A percentile compares a stretch with the other conserved stretches of the same genome.
Evolutionary conservation across 345 rosid species (phyloP).

Genomic region (Angophora floribunda): DNA sequence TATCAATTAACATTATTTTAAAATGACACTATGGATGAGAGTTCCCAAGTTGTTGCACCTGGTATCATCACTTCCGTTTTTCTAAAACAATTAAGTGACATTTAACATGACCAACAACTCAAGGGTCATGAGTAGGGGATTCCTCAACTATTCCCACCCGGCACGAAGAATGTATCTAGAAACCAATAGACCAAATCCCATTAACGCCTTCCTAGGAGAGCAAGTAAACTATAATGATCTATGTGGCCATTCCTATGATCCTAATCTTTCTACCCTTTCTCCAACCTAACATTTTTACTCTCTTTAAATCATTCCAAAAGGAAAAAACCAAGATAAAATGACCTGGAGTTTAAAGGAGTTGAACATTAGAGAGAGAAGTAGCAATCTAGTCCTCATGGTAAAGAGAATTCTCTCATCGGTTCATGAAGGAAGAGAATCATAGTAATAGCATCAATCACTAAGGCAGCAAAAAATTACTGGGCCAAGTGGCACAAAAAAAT

Average conservation of each 20-base stretch:
- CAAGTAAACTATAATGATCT: background rate
- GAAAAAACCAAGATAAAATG: background rate
- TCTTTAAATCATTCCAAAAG: background rate
- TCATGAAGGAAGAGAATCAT: no score
- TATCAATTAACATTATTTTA: background rate
- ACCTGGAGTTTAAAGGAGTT: background rate
- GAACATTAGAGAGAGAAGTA: background rate
- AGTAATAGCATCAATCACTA: background rate
- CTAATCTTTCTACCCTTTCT: background rate
- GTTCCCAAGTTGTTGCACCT: background rate
- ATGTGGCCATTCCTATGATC: background rate
- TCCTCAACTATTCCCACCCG: background rate
- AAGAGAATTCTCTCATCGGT: background rate
- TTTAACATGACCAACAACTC: background rate
- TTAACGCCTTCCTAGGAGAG: background rate
- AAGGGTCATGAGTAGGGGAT: background rate
- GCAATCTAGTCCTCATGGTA: background rate
- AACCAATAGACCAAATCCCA: background rate
- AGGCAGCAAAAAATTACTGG: background rate
- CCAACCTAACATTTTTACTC: background rate
- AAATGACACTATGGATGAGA: background rate
- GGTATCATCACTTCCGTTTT: background rate
- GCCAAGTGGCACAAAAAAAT: background rate
- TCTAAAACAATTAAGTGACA: background rate
- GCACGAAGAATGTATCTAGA: background rate